phyloP scores from a whole-genome alignment of 306 rosid species.

The Cyamopsis tetragonoloba region DNA sequence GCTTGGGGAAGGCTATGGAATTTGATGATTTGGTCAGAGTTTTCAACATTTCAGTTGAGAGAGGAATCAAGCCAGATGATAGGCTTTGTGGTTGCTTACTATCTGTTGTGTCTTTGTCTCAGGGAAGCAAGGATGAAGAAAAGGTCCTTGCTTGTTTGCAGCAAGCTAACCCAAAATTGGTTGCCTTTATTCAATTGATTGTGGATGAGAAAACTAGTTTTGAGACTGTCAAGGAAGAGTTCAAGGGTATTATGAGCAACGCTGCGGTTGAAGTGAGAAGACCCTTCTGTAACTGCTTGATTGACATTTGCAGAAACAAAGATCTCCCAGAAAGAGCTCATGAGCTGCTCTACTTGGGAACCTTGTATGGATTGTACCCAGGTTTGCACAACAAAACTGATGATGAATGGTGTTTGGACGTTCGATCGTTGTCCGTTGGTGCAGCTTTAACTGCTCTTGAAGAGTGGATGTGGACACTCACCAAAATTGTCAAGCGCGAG shows the following conservation, averaged over 20 bases:
- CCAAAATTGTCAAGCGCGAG: slow-evolving; percentile 56
- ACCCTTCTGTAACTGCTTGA: slow-evolving; percentile 93
- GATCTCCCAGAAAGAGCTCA: slow-evolving; percentile 70
- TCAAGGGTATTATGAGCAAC: slow-evolving; percentile 46
- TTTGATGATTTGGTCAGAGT: slow-evolving; percentile 61
- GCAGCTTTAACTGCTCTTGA: slow-evolving; percentile 89
- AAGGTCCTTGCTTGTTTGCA: slow-evolving; percentile 68
- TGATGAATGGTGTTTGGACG: slow-evolving; percentile 78
- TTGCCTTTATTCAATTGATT: slow-evolving; percentile 44
- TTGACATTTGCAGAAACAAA: slow-evolving; percentile 76
- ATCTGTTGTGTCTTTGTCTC: slow-evolving; percentile 65
- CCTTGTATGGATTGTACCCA: slow-evolving; percentile 79
- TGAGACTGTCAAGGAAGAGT: slow-evolving; percentile 63
- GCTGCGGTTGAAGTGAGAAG: slow-evolving; percentile 67
- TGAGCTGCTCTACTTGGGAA: slow-evolving; percentile 89
- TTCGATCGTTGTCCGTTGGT: slow-evolving; percentile 76
- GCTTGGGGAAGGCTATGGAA: slow-evolving; percentile 80
- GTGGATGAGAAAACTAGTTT: slow-evolving; percentile 51
- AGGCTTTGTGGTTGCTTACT: slow-evolving; percentile 78
- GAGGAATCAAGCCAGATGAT: slow-evolving; percentile 75
- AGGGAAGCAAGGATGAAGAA: slow-evolving; percentile 45
- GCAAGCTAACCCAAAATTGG: slow-evolving; percentile 70
- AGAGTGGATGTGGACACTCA: slow-evolving; percentile 88
- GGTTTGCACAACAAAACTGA: slow-evolving; percentile 70
- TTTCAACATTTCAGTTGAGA: slow-evolving; percentile 46